Base-by-base conservation (phyloP, 305 asterid species). In the Petunia hybrid region DNA sequence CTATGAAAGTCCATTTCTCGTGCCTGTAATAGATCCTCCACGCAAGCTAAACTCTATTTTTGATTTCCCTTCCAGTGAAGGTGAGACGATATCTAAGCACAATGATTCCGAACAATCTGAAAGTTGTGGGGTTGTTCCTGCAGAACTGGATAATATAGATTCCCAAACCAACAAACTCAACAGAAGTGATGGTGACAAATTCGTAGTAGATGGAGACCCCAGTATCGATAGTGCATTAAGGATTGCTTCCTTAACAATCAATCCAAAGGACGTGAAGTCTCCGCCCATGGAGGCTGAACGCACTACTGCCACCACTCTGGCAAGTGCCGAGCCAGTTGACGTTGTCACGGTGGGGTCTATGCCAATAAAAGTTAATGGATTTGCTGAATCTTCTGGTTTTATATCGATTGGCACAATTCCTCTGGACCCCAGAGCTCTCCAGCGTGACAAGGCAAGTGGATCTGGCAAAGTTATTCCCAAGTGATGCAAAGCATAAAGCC, bases 391-490 rank as follows among this genome's bases (percentile, higher is more conserved):
- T 77, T 84, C 94, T 65, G 89, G 90, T 79, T 79, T 90, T 85
- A 75, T 93, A 81, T 90, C 93, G 0, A 88, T 94, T 40, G 98
- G 97, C 74, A 89, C 94, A 2, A 92, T 94, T 75, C 95, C 91
- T 5, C 90, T 88, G n/a, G 92, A 91, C 83, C 93, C 94, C 36
- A 85, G 88, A 81, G 88, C 89, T 82, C 89, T 92, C 71, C 82
- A 82, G 77, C 81, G 45, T 71, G 40, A 48, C n/a, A 41, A 48
- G 62, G 38, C 57, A 45, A 71, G 61, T 71, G 62, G 64, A 46
- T 73, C 48, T 51, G 78, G 78, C 9, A 73, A 73, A 73, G 51
- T 39, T 48, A n/a, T 59, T 14, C 63, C 36, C 36, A 59, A 59
- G 36, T 59, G 63, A 59, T 59, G 62, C 62, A 56, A 22, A n/a